Base-by-base conservation (phyloP, 2,329 filamentous ascomycete genomes). In the Trichoderma arundinaceum region DNA sequence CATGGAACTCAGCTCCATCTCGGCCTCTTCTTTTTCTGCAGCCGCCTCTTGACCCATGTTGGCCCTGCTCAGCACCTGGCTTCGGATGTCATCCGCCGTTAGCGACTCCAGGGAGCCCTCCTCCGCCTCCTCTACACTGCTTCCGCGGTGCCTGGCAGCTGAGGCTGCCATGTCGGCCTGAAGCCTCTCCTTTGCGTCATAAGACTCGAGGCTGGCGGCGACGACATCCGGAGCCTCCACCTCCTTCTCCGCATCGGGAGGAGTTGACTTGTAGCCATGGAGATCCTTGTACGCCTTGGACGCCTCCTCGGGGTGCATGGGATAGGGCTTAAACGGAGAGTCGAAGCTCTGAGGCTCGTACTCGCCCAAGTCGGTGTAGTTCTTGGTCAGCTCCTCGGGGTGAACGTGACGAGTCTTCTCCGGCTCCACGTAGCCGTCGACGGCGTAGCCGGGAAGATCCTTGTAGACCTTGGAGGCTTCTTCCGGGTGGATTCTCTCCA, bases 271-370 rank as follows among this genome's bases (percentile, higher is more conserved):
- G 56, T 83, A 83, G 28, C 74, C 74, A 39, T 77, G 73, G 43
- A 83, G 73, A 56, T 83, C 81, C 58, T 76, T 76, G 63, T 81
- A 81, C 39, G 72, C 70, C 71, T 78, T 78, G 22, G 75, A 71
- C 6, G 71, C 72, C 66, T 79, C 76, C 67, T 79, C 77, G 1
- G 77, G 74, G 38, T 77, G 71, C 15, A 68, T 67, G 2, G 74
- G 74, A 35, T 74, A 72, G 7, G 70, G 66, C 52, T 65, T 70
- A 38, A 71, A 68, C 7, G 68, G 58, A 2, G 72, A 71, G 43
- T 75, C 75, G 58, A 78, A 76, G 4, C 67, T 67, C 19, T 69
- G 68, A 1, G 72, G 71, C n/a, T 71, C 70, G 68, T 84, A 83
- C 64, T 77, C 73, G 60, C 74, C 73, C 57, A 83, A 74, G 62